Evolutionary conservation across 129 eudicot genomes (phyloP), one percentile per base, ranked within the genome.

Genomic region (Lactuca sativa): DNA sequence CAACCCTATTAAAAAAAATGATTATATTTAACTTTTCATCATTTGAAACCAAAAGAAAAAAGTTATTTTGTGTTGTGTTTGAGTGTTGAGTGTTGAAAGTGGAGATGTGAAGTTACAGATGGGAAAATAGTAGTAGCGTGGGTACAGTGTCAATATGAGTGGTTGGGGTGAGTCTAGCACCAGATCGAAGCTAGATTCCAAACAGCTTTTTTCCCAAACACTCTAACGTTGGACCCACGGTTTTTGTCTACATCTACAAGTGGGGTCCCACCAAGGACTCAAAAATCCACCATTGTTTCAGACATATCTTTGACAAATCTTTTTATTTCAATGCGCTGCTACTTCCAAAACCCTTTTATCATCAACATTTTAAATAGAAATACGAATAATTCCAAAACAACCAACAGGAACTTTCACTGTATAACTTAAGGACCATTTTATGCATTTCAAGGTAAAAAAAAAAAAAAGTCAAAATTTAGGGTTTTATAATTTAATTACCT

Each of bases 121-220:
- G 69, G 54, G 56, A 67, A 75, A 75, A 17, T 9, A 67, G 80
- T 75, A 14, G 74, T 66, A 66, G 79, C 59, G 25, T 66, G 67
- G 58, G 73, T 56, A 44, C 73, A 49, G 69, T 66, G 15, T 51
- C 30, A 21, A 40, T 12, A 65, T 70, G 82, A 72, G 74, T 77
- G 92, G 84, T 76, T 84, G 83, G 86, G 83, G 83, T 70, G 41
- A 69, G 60, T 72, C 61, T 61, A 69, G 77, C 70, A 43, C 59
- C 53, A 68, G 69, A 71, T 79, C 43, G 70, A 63, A 53, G 71
- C 74, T 67, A 72, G 78, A 78, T 78, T 58, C 82, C 71, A 65
- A 58, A 44, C 62, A 38, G 17, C 63, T 64, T 25, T 62, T 62
- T 66, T 58, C 7, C 69, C 16, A 52, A 52, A 56, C 40, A 54